A percentile compares a stretch with the other conserved stretches of the same genome.
phyloP scores from a whole-genome alignment of 805 yeast genomes.

The Sporopachydermia quercuum region DNA sequence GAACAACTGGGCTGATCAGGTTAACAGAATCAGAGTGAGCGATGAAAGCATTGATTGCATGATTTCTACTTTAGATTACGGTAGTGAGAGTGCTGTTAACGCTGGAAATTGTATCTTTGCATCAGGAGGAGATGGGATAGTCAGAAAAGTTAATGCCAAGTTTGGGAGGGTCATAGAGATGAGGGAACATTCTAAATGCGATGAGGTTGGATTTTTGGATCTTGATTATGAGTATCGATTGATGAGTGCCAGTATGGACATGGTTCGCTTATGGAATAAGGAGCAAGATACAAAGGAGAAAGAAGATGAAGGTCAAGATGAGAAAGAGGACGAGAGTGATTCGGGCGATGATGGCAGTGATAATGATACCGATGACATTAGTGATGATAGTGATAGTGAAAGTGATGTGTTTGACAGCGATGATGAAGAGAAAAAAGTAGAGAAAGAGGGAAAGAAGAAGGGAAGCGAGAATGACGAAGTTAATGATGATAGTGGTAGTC shows the following conservation, averaged over 20 bases:
- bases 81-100: constrained; percentile 25
- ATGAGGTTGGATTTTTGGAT: constrained; percentile 67
- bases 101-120: constrained; percentile 11
- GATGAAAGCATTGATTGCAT: constrained; percentile 65
- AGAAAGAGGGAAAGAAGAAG: constrained; percentile 4
- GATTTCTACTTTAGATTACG: constrained; percentile 38
- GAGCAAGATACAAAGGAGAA: constrained; percentile 17
- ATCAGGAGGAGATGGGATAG: constrained; percentile 64
- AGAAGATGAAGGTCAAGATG: constrained; percentile 7
- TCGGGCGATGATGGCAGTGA: constrained; percentile 1
- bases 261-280: constrained; percentile 59
- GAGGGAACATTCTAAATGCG: constrained; percentile 50
- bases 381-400: constrained; percentile 5
- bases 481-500: too few relatives aligned
- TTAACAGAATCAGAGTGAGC: constrained; percentile 55
- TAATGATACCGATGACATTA: background rate
- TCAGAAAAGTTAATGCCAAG: constrained; percentile 52
- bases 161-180: constrained; percentile 49
- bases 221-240: constrained; percentile 70
- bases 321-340: constrained; percentile 3
- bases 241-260: constrained; percentile 74
- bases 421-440: constrained; percentile 5
- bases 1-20: constrained; percentile 62
- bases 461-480: constrained; percentile 10
- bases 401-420: background rate